A percentile compares a stretch with the other conserved stretches of the same genome.
These are phyloP conservation scores for Chytriomyces hyalinus DNA, from an alignment of 192 early-diverging fungal species.

Conservation along the genomic window DNA sequence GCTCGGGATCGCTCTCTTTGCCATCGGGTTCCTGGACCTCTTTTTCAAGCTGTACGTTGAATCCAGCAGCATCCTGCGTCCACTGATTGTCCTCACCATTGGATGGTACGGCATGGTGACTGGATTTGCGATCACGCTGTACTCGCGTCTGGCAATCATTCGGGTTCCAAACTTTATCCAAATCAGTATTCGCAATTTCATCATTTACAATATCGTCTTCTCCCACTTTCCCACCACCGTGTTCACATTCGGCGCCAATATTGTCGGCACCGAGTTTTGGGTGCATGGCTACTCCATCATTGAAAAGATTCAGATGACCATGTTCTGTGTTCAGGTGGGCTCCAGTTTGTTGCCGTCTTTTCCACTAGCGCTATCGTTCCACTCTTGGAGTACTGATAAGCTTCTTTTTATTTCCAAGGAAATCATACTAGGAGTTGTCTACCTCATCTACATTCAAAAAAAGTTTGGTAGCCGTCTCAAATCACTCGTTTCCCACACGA, in stretches of 20 bases:
- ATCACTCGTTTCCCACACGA: conserved; percentile 28
- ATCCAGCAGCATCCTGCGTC: conserved; percentile 8
- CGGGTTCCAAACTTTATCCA: conserved; percentile 13
- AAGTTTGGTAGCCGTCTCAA: neutral
- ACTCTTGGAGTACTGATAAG: neutral
- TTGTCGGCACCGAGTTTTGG: conserved; percentile 22
- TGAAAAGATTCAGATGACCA: conserved; percentile 42
- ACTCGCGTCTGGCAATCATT: conserved; percentile 31
- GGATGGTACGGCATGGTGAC: conserved; percentile 42
- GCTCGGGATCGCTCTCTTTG: conserved; percentile 35
- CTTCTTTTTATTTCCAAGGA: neutral
- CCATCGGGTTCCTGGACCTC: conserved; percentile 37
- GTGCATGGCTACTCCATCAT: conserved; percentile 23
- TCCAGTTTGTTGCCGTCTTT: neutral
- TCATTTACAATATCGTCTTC: conserved; percentile 36
- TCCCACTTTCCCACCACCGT: conserved; percentile 41
- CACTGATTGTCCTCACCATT: conserved; percentile 35
- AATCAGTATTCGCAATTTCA: neutral
- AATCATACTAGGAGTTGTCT: conserved; percentile 18
- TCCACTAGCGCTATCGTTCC: neutral
- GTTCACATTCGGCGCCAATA: conserved; percentile 39
- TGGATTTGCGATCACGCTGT: conserved; percentile 39
- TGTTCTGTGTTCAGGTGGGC: conserved; percentile 36
- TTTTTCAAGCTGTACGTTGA: conserved; percentile 26
- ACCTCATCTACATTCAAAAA: conserved; percentile 33